Conservation (phyloP, 768 basidiomycete species). For the Rhodotorula taiwanensis region DNA sequence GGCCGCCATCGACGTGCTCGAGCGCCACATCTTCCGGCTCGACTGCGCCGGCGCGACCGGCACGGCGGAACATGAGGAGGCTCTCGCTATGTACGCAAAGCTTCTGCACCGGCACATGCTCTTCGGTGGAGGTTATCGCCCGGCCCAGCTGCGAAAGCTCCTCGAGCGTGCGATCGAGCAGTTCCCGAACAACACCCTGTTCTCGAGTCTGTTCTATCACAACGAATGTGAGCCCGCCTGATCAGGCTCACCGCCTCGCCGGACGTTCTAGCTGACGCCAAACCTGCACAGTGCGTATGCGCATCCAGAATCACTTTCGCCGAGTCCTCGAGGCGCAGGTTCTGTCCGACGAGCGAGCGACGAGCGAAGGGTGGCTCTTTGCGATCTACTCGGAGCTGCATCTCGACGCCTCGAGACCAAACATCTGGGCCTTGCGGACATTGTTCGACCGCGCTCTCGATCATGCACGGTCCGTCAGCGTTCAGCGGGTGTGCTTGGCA, state of each 20-base stretch:
- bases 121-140: constrained; percentile 37
- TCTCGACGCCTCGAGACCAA: constrained; percentile 34
- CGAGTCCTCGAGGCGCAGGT: constrained; percentile 40
- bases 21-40: constrained; percentile 36
- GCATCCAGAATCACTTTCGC: constrained; percentile 45
- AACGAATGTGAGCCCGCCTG: constrained; percentile 39
- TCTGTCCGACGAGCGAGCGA: constrained; percentile 22
- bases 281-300: constrained; percentile 33
- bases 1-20: constrained; percentile 33
- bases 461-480: constrained; percentile 16
- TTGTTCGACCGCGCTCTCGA: constrained; percentile 44
- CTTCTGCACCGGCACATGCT: constrained; percentile 41
- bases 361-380: constrained; percentile 39
- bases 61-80: constrained; percentile 42
- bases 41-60: constrained; percentile 13
- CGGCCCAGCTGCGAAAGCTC: constrained; percentile 39
- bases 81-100: constrained; percentile 41
- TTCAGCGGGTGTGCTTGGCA: background rate
- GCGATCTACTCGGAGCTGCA: constrained; percentile 41
- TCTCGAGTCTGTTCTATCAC: constrained; percentile 44
- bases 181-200: constrained; percentile 47
- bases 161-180: constrained; percentile 43
- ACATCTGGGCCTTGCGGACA: constrained; percentile 44
- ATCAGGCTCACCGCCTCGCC: background rate
- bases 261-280: background rate